These are phyloP conservation scores for Apiotrichum porosum DNA, from an alignment of 1,284 basidiomycete genomes.

Conservation along the genomic window DNA sequence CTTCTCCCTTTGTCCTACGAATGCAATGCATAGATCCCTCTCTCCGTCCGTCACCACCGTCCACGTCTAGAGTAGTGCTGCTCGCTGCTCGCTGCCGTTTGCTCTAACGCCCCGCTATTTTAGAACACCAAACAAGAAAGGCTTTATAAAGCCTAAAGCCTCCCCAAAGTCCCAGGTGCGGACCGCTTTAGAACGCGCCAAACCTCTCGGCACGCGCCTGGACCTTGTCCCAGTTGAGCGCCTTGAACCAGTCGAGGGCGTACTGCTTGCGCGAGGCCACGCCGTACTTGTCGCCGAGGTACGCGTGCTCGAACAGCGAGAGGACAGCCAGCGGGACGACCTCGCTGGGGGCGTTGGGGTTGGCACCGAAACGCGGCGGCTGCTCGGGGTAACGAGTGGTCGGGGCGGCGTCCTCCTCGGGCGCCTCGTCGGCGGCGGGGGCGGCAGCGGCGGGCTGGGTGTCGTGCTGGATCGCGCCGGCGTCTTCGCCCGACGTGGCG, in stretches of 20 bases:
- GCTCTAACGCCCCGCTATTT: too few species aligned
- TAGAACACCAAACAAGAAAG: too few species aligned
- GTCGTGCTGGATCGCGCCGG: background rate
- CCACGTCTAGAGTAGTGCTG: too few species aligned
- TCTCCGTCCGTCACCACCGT: too few species aligned
- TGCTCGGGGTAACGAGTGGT: background rate
- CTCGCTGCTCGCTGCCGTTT: too few species aligned
- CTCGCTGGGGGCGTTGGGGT: background rate
- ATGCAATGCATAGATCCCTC: too few species aligned
- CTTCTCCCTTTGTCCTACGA: too few species aligned
- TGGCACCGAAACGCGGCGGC: constrained; percentile 2
- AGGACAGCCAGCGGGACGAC: constrained; percentile 60
- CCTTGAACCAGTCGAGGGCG: constrained; percentile 81
- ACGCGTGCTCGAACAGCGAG: constrained; percentile 84
- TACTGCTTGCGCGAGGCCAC: constrained; percentile 92
- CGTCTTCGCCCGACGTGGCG: background rate
- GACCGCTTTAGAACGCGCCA: constrained; percentile 13
- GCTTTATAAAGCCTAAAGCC: too few species aligned
- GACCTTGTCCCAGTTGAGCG: constrained; percentile 78
- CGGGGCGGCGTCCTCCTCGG: constrained; percentile 5
- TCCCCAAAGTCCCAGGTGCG: too few species aligned
- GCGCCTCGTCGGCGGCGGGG: background rate
- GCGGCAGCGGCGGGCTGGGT: background rate
- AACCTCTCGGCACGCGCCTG: constrained; percentile 16
- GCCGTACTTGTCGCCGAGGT: constrained; percentile 82